These are phyloP conservation scores for Pyrrhoderma noxium DNA, from an alignment of 1,284 basidiomycete species.

Conservation along the genomic window DNA sequence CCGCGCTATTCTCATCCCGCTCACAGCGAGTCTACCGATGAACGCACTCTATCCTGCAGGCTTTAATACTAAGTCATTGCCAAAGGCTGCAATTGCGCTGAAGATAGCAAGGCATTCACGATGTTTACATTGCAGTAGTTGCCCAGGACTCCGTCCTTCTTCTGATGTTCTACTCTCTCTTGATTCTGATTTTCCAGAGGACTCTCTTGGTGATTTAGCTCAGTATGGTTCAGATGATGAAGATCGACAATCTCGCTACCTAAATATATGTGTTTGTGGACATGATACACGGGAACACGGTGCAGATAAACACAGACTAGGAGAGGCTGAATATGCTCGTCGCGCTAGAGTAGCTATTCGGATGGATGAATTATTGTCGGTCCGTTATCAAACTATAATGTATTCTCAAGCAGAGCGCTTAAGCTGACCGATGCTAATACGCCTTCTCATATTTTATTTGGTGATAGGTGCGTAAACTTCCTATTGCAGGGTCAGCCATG, in stretches of 20 bases:
- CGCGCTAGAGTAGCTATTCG: conserved; percentile 73
- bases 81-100: conserved; percentile 44
- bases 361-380: conserved; percentile 81
- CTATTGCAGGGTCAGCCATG: too few species aligned
- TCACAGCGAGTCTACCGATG: conserved; percentile 1
- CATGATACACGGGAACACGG: conserved; percentile 66
- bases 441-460: too few species aligned
- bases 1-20: too few species aligned
- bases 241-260: conserved; percentile 41
- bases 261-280: conserved; percentile 67
- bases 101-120: conserved; percentile 71
- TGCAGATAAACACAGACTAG: conserved; percentile 52
- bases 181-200: conserved; percentile 42
- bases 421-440: too few species aligned
- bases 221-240: conserved; percentile 65
- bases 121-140: conserved; percentile 53
- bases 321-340: conserved; percentile 56
- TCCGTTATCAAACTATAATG: conserved; percentile 31
- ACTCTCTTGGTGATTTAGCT: conserved; percentile 43
- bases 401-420: neutral
- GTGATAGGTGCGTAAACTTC: too few species aligned
- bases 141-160: conserved; percentile 63
- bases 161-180: conserved; percentile 47
- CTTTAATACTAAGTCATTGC: conserved; percentile 39
- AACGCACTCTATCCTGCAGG: conserved; percentile 50